phyloP scores from a whole-genome alignment of 1,139 yeast genomes.

The Blastobotrys serpentis region DNA sequence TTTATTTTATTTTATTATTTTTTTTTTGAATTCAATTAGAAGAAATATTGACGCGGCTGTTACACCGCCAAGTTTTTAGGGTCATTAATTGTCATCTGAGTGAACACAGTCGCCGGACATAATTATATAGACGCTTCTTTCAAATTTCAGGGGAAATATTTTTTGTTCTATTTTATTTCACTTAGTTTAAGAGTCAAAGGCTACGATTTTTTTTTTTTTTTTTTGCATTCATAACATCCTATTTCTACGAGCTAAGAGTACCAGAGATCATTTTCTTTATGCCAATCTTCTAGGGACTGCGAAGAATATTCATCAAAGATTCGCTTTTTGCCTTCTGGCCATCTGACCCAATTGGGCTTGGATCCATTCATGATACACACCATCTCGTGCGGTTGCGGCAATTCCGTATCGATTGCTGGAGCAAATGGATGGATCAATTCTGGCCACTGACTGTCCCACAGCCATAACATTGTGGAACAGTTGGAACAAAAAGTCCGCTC shows the following conservation, averaged over 20 bases:
- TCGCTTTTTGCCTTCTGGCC: conserved; percentile 6
- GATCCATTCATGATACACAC: conserved; percentile 6
- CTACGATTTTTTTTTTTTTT: too few relatives aligned
- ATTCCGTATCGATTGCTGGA: conserved; percentile 7
- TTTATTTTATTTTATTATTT: background rate
- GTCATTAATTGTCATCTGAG: too few relatives aligned
- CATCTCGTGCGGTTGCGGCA: background rate
- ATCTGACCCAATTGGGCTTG: conserved; percentile 3
- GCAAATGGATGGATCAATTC: conserved; percentile 9
- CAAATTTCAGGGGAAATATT: too few relatives aligned
- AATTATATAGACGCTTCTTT: too few relatives aligned
- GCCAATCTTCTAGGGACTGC: conserved; percentile 7
- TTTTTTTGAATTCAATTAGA: background rate
- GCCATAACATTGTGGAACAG: conserved; percentile 7
- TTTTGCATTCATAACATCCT: too few relatives aligned
- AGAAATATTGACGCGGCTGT: background rate
- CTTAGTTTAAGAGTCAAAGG: too few relatives aligned
- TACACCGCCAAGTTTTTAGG: too few relatives aligned
- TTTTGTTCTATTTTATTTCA: too few relatives aligned
- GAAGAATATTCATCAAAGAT: background rate
- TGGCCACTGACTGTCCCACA: conserved; percentile 5
- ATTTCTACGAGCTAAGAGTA: background rate
- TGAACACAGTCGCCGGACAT: too few relatives aligned
- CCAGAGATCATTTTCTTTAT: background rate
- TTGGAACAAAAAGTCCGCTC: conserved; percentile 1